phyloP scores from a whole-genome alignment of 2,329 filamentous ascomycete genomes.

The Cytospora piceicola region DNA sequence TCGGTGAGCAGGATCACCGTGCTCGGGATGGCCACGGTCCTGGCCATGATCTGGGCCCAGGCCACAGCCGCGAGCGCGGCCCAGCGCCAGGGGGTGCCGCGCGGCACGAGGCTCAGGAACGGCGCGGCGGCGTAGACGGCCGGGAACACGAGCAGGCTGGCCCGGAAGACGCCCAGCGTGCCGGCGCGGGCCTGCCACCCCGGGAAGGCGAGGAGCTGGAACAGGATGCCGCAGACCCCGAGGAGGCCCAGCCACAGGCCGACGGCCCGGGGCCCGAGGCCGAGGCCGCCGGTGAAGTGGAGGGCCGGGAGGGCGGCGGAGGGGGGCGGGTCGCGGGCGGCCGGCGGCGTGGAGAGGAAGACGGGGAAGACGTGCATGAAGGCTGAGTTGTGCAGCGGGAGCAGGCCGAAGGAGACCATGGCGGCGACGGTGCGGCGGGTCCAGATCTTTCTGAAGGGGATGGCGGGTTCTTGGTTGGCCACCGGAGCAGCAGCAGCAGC shows the following conservation, averaged over 20 bases:
- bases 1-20: slow-evolving; percentile 47
- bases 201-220: slow-evolving; percentile 66
- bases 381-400: slow-evolving; percentile 66
- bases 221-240: slow-evolving; percentile 61
- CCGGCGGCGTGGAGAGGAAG: slow-evolving; percentile 62
- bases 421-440: slow-evolving; percentile 40
- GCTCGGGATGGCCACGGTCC: slow-evolving; percentile 57
- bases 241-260: slow-evolving; percentile 58
- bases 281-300: slow-evolving; percentile 63
- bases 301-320: slow-evolving; percentile 32
- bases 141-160: slow-evolving; percentile 62
- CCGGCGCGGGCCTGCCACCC: slow-evolving; percentile 61
- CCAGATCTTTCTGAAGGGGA: slow-evolving; percentile 27
- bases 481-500: not conserved
- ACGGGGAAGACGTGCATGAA: slow-evolving; percentile 63
- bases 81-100: slow-evolving; percentile 59
- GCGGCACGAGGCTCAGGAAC: slow-evolving; percentile 59
- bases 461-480: slow-evolving; percentile 5
- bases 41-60: slow-evolving; percentile 62
- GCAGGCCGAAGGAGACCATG: slow-evolving; percentile 46
- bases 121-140: slow-evolving; percentile 62
- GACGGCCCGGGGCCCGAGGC: slow-evolving; percentile 40
- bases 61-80: slow-evolving; percentile 42
- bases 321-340: slow-evolving; percentile 36
- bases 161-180: slow-evolving; percentile 60